A percentile compares a stretch with the other conserved stretches of the same genome.
Evolutionary conservation across 1,139 yeast genomes (phyloP).

Genomic region (Saccharomycopsis crataegensis): DNA sequence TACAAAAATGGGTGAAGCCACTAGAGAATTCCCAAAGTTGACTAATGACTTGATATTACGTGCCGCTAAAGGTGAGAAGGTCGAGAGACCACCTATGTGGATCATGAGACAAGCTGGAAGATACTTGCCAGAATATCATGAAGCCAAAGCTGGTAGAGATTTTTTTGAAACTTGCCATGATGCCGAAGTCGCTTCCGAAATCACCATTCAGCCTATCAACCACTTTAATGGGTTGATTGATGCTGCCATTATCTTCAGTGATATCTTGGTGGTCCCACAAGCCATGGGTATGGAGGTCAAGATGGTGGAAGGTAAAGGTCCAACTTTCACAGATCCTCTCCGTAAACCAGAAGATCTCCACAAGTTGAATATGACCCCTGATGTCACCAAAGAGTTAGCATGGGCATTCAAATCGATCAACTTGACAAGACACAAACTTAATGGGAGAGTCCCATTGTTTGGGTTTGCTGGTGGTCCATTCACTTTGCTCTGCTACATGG

Average conservation of each 20-base stretch:
- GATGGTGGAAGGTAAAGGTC: slow-evolving; percentile 94
- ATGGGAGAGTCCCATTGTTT: slow-evolving; percentile 87
- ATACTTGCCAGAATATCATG: slow-evolving; percentile 84
- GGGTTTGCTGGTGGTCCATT: slow-evolving; percentile 99
- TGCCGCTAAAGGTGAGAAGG: slow-evolving; percentile 80
- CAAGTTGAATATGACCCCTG: slow-evolving; percentile 52
- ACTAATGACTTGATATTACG: slow-evolving; percentile 85
- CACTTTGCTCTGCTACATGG: slow-evolving; percentile 94
- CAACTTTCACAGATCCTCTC: slow-evolving; percentile 84
- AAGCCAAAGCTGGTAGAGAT: slow-evolving; percentile 79
- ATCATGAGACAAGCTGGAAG: slow-evolving; percentile 63
- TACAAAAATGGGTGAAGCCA: slow-evolving; percentile 8
- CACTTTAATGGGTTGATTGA: slow-evolving; percentile 85
- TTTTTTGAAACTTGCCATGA: slow-evolving; percentile 91
- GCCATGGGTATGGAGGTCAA: slow-evolving; percentile 96
- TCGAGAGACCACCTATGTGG: slow-evolving; percentile 98
- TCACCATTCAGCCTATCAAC: slow-evolving; percentile 92
- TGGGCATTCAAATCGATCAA: slow-evolving; percentile 96
- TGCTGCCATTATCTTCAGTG: slow-evolving; percentile 95
- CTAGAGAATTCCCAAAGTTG: slow-evolving; percentile 51
- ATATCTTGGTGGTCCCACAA: slow-evolving; percentile 92
- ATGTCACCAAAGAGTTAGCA: slow-evolving; percentile 67
- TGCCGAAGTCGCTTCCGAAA: slow-evolving; percentile 87
- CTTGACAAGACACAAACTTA: slow-evolving; percentile 70
- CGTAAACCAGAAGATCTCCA: slow-evolving; percentile 64